Conservation (phyloP, 2,329 filamentous ascomycete species). For the Akanthomyces muscarius region DNA sequence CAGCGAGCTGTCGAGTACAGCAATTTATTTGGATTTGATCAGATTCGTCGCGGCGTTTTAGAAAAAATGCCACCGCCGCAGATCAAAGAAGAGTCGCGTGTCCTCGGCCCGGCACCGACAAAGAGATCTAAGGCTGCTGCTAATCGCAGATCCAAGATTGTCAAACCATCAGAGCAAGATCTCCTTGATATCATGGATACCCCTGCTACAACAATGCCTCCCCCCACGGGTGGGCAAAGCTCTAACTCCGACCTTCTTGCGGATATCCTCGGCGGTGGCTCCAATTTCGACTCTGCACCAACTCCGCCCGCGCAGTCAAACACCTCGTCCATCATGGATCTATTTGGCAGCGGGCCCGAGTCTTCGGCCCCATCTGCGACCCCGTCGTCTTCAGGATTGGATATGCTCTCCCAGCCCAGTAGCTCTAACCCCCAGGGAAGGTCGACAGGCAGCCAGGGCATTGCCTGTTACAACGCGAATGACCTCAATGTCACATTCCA, state of each 20-base stretch:
- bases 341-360: slow-evolving; percentile 59
- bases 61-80: slow-evolving; percentile 98
- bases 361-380: slow-evolving; percentile 33
- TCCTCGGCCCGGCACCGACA: slow-evolving; percentile 71
- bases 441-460: slow-evolving; percentile 39
- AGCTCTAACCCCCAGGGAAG: slow-evolving; percentile 47
- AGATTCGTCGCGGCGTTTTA: slow-evolving; percentile 81
- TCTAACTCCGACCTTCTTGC: slow-evolving; percentile 85
- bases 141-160: slow-evolving; percentile 70
- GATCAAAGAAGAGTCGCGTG: slow-evolving; percentile 90
- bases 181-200: slow-evolving; percentile 87
- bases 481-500: slow-evolving; percentile 76
- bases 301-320: slow-evolving; percentile 50
- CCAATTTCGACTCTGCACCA: slow-evolving; percentile 38
- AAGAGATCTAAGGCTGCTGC: slow-evolving; percentile 66
- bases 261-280: slow-evolving; percentile 81
- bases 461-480: slow-evolving; percentile 82
- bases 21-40: slow-evolving; percentile 88
- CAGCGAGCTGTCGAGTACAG: slow-evolving; percentile 93
- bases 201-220: slow-evolving; percentile 49
- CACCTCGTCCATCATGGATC: slow-evolving; percentile 79
- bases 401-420: slow-evolving; percentile 45
- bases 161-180: slow-evolving; percentile 86
- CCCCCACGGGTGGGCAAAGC: slow-evolving; percentile 48
- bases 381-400: slow-evolving; percentile 40